Evolutionary conservation across 2,329 filamentous ascomycete genomes (phyloP).

Genomic region (Exophiala mesophila): DNA sequence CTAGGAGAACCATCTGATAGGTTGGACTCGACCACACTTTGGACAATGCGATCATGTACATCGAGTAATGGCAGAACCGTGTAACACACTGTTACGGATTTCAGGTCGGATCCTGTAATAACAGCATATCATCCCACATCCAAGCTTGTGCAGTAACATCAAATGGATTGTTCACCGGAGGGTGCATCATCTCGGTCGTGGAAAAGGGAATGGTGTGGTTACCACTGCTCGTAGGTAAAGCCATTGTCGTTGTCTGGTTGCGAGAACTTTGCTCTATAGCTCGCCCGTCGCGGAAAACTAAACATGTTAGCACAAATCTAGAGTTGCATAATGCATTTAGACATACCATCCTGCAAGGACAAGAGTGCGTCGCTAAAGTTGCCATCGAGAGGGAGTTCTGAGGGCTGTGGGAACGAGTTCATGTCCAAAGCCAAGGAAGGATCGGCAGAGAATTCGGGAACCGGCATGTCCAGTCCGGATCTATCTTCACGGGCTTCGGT

Average conservation of each 20-base stretch:
- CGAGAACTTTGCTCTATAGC: background rate
- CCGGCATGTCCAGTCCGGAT: background rate
- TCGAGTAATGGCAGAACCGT: too few relatives aligned
- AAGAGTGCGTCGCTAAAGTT: conserved; percentile 21
- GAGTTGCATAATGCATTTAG: background rate
- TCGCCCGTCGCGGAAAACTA: conserved; percentile 15
- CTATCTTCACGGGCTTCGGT: background rate
- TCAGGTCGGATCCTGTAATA: conserved; percentile 11
- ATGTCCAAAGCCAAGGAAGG: background rate
- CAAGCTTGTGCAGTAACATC: conserved; percentile 15
- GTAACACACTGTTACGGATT: too few relatives aligned
- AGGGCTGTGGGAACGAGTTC: conserved; percentile 1
- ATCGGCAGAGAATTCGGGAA: background rate
- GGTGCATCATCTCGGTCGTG: background rate
- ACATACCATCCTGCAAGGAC: conserved; percentile 18
- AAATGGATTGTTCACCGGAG: conserved; percentile 8
- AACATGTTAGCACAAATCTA: background rate
- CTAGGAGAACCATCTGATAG: too few relatives aligned
- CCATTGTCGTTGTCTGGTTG: background rate
- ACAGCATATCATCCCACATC: conserved; percentile 20
- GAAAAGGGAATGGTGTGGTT: background rate
- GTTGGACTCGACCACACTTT: too few relatives aligned
- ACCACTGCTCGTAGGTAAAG: background rate
- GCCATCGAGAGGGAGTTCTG: conserved; percentile 8
- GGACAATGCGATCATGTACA: too few relatives aligned